These are phyloP conservation scores for Colletotrichum filicis DNA, from an alignment of 2,329 filamentous ascomycete species.

Conservation along the genomic window DNA sequence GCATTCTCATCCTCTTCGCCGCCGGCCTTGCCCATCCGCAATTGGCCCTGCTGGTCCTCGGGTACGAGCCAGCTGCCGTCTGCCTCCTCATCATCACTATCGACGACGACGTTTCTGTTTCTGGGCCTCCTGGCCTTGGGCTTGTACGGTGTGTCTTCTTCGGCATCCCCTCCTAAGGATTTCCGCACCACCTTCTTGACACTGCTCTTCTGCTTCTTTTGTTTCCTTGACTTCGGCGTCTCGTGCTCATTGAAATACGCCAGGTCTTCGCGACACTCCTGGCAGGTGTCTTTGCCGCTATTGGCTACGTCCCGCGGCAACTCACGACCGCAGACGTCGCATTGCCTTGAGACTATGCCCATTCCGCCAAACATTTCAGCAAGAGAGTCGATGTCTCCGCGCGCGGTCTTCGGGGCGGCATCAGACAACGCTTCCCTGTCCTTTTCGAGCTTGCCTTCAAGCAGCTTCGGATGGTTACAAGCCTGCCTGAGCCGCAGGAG, in stretches of 20 bases:
- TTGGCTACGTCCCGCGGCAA: constrained; percentile 63
- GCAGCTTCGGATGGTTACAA: constrained; percentile 92
- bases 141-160: constrained; percentile 34
- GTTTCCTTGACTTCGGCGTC: constrained; percentile 52
- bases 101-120: constrained; percentile 68
- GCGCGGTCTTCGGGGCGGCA: constrained; percentile 60
- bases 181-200: constrained; percentile 39
- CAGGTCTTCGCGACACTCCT: constrained; percentile 80
- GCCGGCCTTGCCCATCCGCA: constrained; percentile 80
- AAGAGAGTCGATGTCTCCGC: constrained; percentile 81
- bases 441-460: constrained; percentile 85
- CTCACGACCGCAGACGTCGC: constrained; percentile 83
- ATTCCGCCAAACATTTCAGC: constrained; percentile 89
- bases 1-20: constrained; percentile 88
- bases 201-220: constrained; percentile 50
- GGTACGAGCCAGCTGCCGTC: constrained; percentile 85
- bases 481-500: constrained; percentile 91
- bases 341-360: constrained; percentile 80
- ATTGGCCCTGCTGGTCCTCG: constrained; percentile 69
- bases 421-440: constrained; percentile 85
- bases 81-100: constrained; percentile 76
- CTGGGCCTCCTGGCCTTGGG: constrained; percentile 50
- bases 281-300: constrained; percentile 66
- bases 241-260: constrained; percentile 66
- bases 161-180: constrained; percentile 21